Evolutionary conservation across 2,329 filamentous ascomycete species (phyloP), one percentile per base, ranked within the genome.

Genomic region (Stagonosporopsis chrysanthemi): DNA sequence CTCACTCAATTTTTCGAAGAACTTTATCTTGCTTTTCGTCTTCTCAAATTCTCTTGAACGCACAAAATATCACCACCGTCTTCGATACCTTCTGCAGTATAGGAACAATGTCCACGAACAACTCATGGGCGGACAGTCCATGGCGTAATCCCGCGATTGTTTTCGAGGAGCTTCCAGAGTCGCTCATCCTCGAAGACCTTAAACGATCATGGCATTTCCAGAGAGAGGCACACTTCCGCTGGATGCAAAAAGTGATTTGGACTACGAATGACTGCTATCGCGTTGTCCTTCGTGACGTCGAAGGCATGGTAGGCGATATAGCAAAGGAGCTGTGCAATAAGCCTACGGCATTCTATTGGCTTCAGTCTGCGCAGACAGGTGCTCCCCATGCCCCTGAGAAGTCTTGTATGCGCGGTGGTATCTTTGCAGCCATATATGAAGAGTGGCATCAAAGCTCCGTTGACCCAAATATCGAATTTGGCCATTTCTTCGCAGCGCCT

Each of bases 401-500:
- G 41, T 14, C 46, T 23, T 40, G 26, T 38, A 63, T 52, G 28
- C n/a, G 46, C 6, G 53, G 57, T 26, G 36, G 33, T 38, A 35
- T 56, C 9, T 60, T 61, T 49, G 57, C 57, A 31, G 42, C 60
- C 49, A 53, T 63, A 43, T 58, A 33, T 35, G 60, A 61, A 54
- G 54, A 48, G 51, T 63, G 57, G 60, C 52, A 43, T 52, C 54
- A 50, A 51, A 46, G 53, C 29, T 58, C 19, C 53, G 40, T 28
- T 14, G 23, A 43, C 22, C 43, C 35, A 23, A 51, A 61, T 45
- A 60, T 63, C 23, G 54, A 63, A 46, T 63, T 60, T 46, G 60
- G 53, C n/a, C 57, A 63, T 58, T 63, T 61, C 26, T 52, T 63
- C 29, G 60, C 53, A 45, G 48, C 45, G 24, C 53, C 57, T n/a